These are phyloP conservation scores for Mimosa pudica DNA, from an alignment of 306 rosid genomes.

Conservation along the genomic window DNA sequence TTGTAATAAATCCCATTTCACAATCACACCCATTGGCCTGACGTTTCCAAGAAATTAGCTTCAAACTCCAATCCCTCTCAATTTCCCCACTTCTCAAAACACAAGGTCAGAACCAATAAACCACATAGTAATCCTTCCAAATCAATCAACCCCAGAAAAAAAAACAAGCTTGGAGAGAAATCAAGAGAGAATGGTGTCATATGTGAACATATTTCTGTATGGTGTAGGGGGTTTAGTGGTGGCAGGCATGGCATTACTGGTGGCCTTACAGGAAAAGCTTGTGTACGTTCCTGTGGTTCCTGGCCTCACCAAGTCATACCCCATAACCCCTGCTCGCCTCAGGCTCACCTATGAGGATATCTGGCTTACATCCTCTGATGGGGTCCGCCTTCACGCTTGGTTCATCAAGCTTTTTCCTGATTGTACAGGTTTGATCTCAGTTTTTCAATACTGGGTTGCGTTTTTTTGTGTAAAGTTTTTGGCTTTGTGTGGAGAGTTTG, in stretches of 20 bases:
- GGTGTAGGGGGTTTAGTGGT: conserved; percentile 89
- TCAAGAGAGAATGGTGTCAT: conserved; percentile 64
- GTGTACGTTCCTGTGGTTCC: conserved; percentile 95
- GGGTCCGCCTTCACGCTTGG: conserved; percentile 96
- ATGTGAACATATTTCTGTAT: conserved; percentile 61
- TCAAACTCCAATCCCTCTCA: conserved; percentile 8
- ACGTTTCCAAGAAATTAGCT: conserved; percentile 33
- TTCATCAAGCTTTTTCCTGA: conserved; percentile 93
- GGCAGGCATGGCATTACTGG: conserved; percentile 92
- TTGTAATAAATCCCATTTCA: not conserved
- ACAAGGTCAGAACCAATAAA: not conserved
- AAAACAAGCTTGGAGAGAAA: not conserved
- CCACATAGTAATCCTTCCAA: not conserved
- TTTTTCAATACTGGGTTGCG: not conserved
- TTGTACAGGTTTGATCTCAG: conserved; percentile 66
- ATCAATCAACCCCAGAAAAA: not conserved
- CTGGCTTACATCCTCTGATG: conserved; percentile 91
- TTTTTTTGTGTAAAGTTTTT: not conserved
- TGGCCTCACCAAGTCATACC: conserved; percentile 83
- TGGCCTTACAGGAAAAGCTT: conserved; percentile 87
- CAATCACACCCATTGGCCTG: conserved; percentile 10
- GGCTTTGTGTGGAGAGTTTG: not conserved
- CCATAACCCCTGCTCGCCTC: conserved; percentile 81
- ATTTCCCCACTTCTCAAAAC: not conserved
- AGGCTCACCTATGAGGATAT: conserved; percentile 80